phyloP scores from a whole-genome alignment of 306 rosid species.

The Datisca glomerata region DNA sequence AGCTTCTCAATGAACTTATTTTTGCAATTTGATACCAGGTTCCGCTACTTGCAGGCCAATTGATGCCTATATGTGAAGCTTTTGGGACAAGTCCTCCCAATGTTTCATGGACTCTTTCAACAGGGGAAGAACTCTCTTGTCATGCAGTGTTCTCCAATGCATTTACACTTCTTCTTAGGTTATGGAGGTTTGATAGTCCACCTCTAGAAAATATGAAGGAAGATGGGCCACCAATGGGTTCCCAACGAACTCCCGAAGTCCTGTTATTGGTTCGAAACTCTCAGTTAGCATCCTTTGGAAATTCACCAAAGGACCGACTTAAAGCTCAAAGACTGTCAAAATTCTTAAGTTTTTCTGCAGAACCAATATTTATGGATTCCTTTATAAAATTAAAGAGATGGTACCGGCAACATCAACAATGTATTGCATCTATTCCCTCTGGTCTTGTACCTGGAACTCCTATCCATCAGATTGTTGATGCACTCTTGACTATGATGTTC shows the following conservation, averaged over 20 bases:
- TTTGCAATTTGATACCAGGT: conserved; percentile 43
- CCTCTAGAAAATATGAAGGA: conserved; percentile 54
- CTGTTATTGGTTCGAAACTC: conserved; percentile 70
- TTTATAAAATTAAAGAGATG: conserved; percentile 76
- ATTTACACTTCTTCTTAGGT: conserved; percentile 68
- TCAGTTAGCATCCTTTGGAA: conserved; percentile 41
- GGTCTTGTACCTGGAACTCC: conserved; percentile 61
- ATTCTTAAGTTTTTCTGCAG: conserved; percentile 24
- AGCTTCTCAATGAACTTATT: no score
- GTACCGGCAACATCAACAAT: conserved; percentile 76
- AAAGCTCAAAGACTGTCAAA: conserved; percentile 45
- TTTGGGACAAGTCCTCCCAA: conserved; percentile 61
- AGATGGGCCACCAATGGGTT: conserved; percentile 52
- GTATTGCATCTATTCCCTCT: conserved; percentile 65
- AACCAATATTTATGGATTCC: conserved; percentile 54
- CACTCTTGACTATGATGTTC: conserved; percentile 62
- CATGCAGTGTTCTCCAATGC: conserved; percentile 77
- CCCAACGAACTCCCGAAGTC: conserved; percentile 63
- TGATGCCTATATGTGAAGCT: conserved; percentile 79
- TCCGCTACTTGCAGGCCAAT: conserved; percentile 67
- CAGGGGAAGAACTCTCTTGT: conserved; percentile 66
- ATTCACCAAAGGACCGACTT: conserved; percentile 37
- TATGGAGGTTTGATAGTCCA: conserved; percentile 81
- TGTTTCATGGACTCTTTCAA: conserved; percentile 34
- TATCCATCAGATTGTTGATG: conserved; percentile 65